phyloP scores from a whole-genome alignment of 345 rosid genomes.

The Rhodamnia argentea region DNA sequence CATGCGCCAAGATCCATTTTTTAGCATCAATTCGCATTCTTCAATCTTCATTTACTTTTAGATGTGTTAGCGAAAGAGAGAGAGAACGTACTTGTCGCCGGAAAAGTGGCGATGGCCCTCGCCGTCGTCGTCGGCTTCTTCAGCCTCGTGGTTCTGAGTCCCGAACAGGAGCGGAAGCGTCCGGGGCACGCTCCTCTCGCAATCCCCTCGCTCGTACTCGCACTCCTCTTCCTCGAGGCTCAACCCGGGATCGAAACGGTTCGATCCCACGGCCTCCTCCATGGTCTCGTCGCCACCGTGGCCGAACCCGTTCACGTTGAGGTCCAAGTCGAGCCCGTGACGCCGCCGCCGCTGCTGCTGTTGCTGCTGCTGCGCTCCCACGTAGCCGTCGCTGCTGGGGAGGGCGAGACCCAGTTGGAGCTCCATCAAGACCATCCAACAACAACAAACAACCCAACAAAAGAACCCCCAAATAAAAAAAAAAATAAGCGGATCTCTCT shows the following conservation, averaged over 20 bases:
- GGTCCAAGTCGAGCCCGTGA: conserved; percentile 10
- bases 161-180: conserved; percentile 27
- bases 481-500: not conserved
- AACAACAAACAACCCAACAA: not conserved
- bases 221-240: not conserved
- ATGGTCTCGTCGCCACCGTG: not conserved
- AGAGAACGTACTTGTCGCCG: not conserved
- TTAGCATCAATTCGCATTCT: not conserved
- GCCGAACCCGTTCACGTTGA: conserved; percentile 13
- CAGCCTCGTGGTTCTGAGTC: conserved; percentile 6
- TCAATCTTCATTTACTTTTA: not conserved
- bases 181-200: conserved; percentile 1
- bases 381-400: conserved; percentile 1
- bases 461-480: not conserved
- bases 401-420: conserved; percentile 38
- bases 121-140: not conserved
- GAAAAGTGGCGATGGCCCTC: not conserved
- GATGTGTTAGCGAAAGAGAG: not conserved
- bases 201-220: not conserved
- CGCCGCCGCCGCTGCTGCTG: not conserved
- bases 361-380: not conserved
- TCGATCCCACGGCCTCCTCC: not conserved
- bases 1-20: not conserved
- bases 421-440: conserved; percentile 13
- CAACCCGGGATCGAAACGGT: not conserved